These are phyloP conservation scores for Tuber umbilicatum DNA, from an alignment of 495 filamentous ascomycete species.

Conservation along the genomic window DNA sequence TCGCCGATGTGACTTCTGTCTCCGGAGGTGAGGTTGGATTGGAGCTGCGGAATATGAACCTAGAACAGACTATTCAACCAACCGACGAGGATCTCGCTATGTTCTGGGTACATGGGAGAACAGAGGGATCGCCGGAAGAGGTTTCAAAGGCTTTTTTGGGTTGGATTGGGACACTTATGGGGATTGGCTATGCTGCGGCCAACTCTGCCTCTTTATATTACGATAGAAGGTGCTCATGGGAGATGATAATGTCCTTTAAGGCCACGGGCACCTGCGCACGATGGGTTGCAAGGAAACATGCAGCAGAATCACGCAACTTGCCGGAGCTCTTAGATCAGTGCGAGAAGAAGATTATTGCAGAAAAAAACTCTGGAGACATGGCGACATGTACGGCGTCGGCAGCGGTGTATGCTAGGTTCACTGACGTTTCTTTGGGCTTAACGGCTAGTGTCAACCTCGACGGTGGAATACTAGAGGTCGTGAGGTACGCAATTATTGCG, in stretches of 20 bases:
- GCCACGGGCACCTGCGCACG: conserved; percentile 7
- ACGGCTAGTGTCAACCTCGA: conserved; percentile 16
- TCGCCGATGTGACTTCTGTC: conserved; percentile 25
- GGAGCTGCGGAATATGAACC: conserved; percentile 14
- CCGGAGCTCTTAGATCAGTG: neutral
- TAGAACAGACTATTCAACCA: conserved; percentile 20
- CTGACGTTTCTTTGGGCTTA: conserved; percentile 16
- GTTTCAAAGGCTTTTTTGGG: neutral
- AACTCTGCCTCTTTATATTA: neutral
- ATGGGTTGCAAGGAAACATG: conserved; percentile 14
- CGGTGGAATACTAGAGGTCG: neutral
- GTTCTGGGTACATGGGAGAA: conserved; percentile 23
- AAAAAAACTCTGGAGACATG: neutral
- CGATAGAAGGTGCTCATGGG: neutral
- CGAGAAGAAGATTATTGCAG: neutral
- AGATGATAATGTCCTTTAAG: neutral
- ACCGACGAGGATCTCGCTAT: conserved; percentile 12
- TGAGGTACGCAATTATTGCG: neutral
- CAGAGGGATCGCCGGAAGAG: neutral
- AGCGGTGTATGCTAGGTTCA: conserved; percentile 7
- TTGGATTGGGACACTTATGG: neutral
- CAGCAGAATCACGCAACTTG: neutral
- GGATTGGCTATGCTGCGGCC: neutral
- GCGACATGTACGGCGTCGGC: conserved; percentile 11
- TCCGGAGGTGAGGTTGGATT: conserved; percentile 21